A percentile compares a stretch with the other conserved stretches of the same genome.
Conservation (phyloP, 2,329 filamentous ascomycete genomes). For the Penicillium sp. region DNA sequence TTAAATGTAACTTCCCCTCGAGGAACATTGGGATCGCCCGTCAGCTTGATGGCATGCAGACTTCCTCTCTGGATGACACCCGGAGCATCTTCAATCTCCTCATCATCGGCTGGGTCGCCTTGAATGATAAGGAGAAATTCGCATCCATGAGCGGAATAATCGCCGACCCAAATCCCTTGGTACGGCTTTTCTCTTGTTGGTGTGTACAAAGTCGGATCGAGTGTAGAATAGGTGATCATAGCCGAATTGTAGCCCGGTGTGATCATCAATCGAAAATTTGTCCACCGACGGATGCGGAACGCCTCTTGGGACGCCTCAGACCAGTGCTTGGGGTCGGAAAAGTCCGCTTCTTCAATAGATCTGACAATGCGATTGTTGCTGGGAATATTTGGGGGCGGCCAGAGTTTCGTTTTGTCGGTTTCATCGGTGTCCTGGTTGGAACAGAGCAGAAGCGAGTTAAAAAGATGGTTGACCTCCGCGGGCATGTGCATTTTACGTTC, state of each 20-base stretch:
- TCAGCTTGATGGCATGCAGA: constrained; percentile 85
- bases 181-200: constrained; percentile 80
- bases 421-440: constrained; percentile 49
- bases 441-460: constrained; percentile 71
- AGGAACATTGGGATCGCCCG: constrained; percentile 87
- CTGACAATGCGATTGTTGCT: constrained; percentile 60
- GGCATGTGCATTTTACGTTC: constrained; percentile 62
- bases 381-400: constrained; percentile 77
- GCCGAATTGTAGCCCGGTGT: constrained; percentile 46
- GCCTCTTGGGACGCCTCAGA: constrained; percentile 66
- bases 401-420: constrained; percentile 57
- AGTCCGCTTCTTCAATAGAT: neutral
- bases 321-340: constrained; percentile 49
- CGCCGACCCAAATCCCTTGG: constrained; percentile 89
- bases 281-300: constrained; percentile 78
- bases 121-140: constrained; percentile 87
- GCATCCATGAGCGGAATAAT: constrained; percentile 85
- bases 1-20: constrained; percentile 83
- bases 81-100: constrained; percentile 41
- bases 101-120: constrained; percentile 58
- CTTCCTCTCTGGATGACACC: constrained; percentile 64
- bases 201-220: constrained; percentile 76
- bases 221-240: constrained; percentile 69
- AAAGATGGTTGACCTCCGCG: constrained; percentile 57
- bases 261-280: constrained; percentile 60